Conservation (phyloP, 2,329 filamentous ascomycete genomes). For the Zymoseptoria brevis region DNA sequence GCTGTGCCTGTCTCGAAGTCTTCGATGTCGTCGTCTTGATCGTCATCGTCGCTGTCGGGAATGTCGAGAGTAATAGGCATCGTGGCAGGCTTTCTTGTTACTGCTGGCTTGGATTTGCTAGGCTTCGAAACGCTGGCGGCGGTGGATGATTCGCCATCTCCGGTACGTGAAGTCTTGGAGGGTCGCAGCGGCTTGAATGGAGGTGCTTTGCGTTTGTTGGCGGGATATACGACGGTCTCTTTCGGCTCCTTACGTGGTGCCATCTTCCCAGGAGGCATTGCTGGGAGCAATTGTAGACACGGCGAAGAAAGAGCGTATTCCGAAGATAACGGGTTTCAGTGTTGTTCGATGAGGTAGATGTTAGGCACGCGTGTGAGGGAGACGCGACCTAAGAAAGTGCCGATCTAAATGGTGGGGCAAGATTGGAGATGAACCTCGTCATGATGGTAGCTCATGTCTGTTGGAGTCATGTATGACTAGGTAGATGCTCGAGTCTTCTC, state of each 20-base stretch:
- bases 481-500: neutral
- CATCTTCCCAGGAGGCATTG: slow-evolving; percentile 12
- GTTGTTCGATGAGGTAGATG: neutral
- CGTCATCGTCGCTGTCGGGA: slow-evolving; percentile 13
- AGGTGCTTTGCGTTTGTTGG: slow-evolving; percentile 27
- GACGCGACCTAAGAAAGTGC: neutral
- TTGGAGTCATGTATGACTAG: neutral
- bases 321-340: neutral
- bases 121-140: slow-evolving; percentile 3
- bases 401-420: neutral
- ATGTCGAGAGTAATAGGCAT: neutral
- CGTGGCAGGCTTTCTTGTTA: slow-evolving; percentile 4
- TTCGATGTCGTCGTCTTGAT: slow-evolving; percentile 8
- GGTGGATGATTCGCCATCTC: slow-evolving; percentile 42
- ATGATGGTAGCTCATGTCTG: neutral
- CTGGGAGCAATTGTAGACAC: neutral
- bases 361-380: neutral
- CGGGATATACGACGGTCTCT: slow-evolving; percentile 27
- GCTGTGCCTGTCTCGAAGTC: neutral
- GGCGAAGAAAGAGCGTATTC: neutral
- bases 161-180: slow-evolving; percentile 17
- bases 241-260: slow-evolving; percentile 27
- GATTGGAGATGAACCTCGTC: too few species aligned
- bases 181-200: slow-evolving; percentile 29
- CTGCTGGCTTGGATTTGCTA: slow-evolving; percentile 1